Conservation (phyloP, 179 eudicot species). For the Beta macrorhiza region DNA sequence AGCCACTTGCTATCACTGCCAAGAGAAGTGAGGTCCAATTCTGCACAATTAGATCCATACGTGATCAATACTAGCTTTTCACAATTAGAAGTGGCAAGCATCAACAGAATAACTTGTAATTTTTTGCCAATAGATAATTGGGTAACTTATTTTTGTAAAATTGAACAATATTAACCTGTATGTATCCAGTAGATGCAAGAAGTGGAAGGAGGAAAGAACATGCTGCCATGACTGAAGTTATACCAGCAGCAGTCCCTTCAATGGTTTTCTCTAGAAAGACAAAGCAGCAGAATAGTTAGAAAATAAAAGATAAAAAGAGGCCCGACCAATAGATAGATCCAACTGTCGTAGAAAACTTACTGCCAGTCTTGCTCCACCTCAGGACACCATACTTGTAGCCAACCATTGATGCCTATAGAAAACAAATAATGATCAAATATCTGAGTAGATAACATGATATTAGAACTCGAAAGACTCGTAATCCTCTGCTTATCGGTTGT, state of each 20-base stretch:
- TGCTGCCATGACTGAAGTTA: slow-evolving; percentile 85
- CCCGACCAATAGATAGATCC: slow-evolving; percentile 13
- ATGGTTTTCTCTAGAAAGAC: slow-evolving; percentile 72
- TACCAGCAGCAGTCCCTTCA: slow-evolving; percentile 99
- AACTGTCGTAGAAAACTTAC: slow-evolving; percentile 40
- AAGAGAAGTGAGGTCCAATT: slow-evolving; percentile 82
- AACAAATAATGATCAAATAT: slow-evolving; percentile 4
- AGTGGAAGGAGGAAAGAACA: slow-evolving; percentile 82
- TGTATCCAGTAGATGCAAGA: slow-evolving; percentile 75
- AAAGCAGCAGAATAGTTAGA: neutral
- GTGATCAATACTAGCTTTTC: neutral
- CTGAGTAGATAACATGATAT: neutral
- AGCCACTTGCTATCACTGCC: slow-evolving; percentile 87
- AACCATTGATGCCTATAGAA: slow-evolving; percentile 84
- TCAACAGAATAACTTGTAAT: neutral
- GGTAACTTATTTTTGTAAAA: neutral
- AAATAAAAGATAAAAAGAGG: neutral
- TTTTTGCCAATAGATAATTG: neutral
- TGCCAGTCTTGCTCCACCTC: slow-evolving; percentile 94
- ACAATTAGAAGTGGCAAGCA: neutral
- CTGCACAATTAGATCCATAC: slow-evolving; percentile 42
- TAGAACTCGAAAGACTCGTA: too few relatives aligned
- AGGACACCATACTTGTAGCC: slow-evolving; percentile 95
- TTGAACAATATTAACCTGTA: slow-evolving; percentile 35
- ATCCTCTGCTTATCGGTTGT: too few relatives aligned